Base-by-base conservation (phyloP, 2,329 filamentous ascomycete species). In the Diaporthe vaccinii region DNA sequence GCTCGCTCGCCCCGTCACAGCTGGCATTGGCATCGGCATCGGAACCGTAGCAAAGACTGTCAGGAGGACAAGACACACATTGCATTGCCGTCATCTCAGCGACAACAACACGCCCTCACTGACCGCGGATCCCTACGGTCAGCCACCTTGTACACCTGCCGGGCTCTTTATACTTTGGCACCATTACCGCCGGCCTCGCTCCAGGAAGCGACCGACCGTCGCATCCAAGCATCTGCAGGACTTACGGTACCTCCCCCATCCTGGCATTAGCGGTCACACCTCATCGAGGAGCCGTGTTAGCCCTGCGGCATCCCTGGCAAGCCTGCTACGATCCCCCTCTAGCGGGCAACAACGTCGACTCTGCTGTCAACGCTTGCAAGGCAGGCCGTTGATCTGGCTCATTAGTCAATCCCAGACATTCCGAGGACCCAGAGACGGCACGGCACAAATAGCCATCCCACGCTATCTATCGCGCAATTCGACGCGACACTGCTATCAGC, bases 351-450 rank as follows among this genome's bases (percentile, higher is more conserved):
- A 58, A 65, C 31, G 22, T 59, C 57, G 59, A 41, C 62, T 51
- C n/a, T 41, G 61, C 69, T 55, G 73, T 72, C 74, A 73, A 76
- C 55, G 74, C 71, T 74, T 76, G 74, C 74, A 76, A 76, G 74
- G 71, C 74, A 76, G 61, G 71, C 71, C 71, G 71, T 76, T 76
- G 74, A n/a, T 65, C 58, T 68, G 61, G 53, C 31, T 49, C 70
- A 75, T 67, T 73, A 51, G 57, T 73, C 59, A 72, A 59, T 61
- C 57, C 57, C 49, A 76, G 57, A 20, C 55, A 67, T 34, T 36
- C 46, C 39, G 67, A 55, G 36, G 9, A 20, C 25, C 57, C 62
- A 74, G 44, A 36, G 68, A 62, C 65, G 65, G 65, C 49, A 68
- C 65, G 62, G 59, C 55, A 70, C 68, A 65, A 65, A 25, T 20